phyloP scores from a whole-genome alignment of 371 early-diverging fungal species.

The Apophysomyces elegans region DNA sequence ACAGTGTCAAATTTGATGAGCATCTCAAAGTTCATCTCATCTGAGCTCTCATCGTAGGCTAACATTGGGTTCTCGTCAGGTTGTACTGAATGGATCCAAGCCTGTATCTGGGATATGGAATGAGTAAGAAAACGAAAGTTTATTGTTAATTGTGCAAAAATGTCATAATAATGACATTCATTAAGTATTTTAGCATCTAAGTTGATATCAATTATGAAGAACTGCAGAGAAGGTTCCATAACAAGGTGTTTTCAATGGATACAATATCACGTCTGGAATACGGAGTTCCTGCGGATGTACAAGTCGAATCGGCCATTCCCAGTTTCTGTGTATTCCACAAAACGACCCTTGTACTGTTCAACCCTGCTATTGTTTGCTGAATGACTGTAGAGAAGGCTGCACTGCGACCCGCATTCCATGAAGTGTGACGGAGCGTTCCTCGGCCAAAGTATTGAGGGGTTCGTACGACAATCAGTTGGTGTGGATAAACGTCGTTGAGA shows the following conservation, averaged over 20 bases:
- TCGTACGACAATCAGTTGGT: slow-evolving; percentile 32
- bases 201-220: slow-evolving; percentile 7
- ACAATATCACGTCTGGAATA: slow-evolving; percentile 30
- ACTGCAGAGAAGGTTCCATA: slow-evolving; percentile 28
- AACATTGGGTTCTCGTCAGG: too few relatives aligned
- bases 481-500: slow-evolving; percentile 22
- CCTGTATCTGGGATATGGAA: too few relatives aligned
- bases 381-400: slow-evolving; percentile 36
- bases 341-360: slow-evolving; percentile 8
- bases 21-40: too few relatives aligned
- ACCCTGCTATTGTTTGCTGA: slow-evolving; percentile 14
- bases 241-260: slow-evolving; percentile 25
- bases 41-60: too few relatives aligned
- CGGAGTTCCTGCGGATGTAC: slow-evolving; percentile 16
- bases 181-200: slow-evolving; percentile 2
- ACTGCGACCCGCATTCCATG: slow-evolving; percentile 41
- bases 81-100: too few relatives aligned
- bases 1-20: too few relatives aligned
- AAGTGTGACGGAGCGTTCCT: slow-evolving; percentile 14
- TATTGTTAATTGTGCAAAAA: too few relatives aligned
- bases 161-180: slow-evolving; percentile 1
- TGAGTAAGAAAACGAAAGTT: too few relatives aligned
- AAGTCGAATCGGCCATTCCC: slow-evolving; percentile 27
- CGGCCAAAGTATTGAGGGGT: slow-evolving; percentile 35
- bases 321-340: slow-evolving; percentile 44